phyloP scores from a whole-genome alignment of 495 filamentous ascomycete species.

The Penicillium pulvis region DNA sequence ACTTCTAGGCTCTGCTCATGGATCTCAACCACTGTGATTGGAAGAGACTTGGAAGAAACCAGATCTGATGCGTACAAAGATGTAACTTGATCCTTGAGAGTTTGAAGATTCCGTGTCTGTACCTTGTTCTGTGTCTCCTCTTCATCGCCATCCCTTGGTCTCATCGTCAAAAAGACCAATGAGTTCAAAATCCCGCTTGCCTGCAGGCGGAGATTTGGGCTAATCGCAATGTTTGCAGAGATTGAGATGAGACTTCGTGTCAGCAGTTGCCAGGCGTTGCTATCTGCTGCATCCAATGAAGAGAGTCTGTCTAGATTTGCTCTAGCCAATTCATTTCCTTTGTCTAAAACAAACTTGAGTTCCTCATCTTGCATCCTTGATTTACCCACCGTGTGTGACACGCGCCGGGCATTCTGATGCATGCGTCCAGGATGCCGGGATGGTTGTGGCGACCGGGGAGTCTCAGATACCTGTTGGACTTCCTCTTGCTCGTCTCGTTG shows the following conservation, averaged over 20 bases:
- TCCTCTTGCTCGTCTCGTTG: constrained; percentile 32
- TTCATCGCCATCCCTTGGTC: constrained; percentile 30
- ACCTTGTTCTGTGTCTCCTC: constrained; percentile 48
- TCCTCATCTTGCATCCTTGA: constrained; percentile 50
- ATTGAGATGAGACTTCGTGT: constrained; percentile 66
- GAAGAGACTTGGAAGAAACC: constrained; percentile 31
- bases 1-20: constrained; percentile 81
- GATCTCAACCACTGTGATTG: constrained; percentile 69
- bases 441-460: constrained; percentile 32
- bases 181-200: constrained; percentile 74
- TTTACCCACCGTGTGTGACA: constrained; percentile 49
- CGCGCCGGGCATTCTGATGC: constrained; percentile 63
- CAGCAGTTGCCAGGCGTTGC: constrained; percentile 76
- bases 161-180: constrained; percentile 61
- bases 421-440: constrained; percentile 32
- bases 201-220: constrained; percentile 65
- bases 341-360: constrained; percentile 74
- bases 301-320: constrained; percentile 80
- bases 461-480: constrained; percentile 23
- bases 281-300: constrained; percentile 55
- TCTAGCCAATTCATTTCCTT: constrained; percentile 72
- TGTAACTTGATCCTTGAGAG: constrained; percentile 59
- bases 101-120: constrained; percentile 70
- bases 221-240: constrained; percentile 54
- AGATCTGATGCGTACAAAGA: constrained; percentile 48